Evolutionary conservation across 164 flowering plant genomes (phyloP), one percentile per base, ranked within the genome.

Genomic region (Annona cherimola): DNA sequence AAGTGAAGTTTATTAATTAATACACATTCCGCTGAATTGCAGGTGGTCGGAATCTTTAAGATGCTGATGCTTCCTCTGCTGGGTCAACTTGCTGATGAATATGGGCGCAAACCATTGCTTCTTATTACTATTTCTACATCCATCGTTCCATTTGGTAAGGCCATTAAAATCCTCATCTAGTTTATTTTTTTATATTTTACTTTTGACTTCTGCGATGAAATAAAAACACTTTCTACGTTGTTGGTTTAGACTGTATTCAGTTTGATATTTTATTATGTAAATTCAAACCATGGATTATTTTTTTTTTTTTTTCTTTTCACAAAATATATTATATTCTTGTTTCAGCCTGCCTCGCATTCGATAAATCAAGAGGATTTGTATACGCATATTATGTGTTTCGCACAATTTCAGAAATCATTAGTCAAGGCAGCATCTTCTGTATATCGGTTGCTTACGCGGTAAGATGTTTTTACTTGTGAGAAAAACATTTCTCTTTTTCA

Each of bases 381-480:
- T 93, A 91, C 77, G 90, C 86, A 16, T 93, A 93, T 72, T 91
- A 93, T 74, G 90, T 79, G 60, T 80, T 91, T 39, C 94, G 96
- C 3, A 91, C 95, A 45, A 76, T 93, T 67, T 86, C 97, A 42
- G 82, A 71, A 67, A 93, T 93, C 71, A 73, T 89, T 73, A 93
- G 98, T 77, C 95, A 93, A 77, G 98, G 98, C 73, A 93, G 94
- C 76, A 89, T 91, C 63, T 90, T 90, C 90, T 91, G 93, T 85
- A 90, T 93, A 61, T 60, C 98, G 54, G 90, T 90, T 79, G 92
- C 95, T 68, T 91, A 93, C 80, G 90, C 79, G 79, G 98, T 93
- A 83, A 86, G 86, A 66, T 0, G 69, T 59, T 42, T 59, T 4
- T 45, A 50, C 57, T 50, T 26, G 35, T 26, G 35, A 26, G 35